These are phyloP conservation scores for Asclepias syriaca DNA, from an alignment of 257 asterid genomes.

Conservation along the genomic window DNA sequence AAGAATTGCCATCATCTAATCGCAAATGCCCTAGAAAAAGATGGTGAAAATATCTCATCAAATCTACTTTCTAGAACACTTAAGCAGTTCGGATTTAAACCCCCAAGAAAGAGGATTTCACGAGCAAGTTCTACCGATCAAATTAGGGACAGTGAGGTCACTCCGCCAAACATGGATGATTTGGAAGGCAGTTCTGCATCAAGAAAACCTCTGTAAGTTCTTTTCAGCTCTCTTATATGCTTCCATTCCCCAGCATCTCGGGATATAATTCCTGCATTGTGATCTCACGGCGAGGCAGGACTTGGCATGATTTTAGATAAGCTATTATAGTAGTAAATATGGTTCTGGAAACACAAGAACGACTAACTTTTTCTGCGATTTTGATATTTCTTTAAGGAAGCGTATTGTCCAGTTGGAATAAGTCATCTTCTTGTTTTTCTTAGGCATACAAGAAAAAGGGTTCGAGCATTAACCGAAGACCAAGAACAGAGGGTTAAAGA, in stretches of 20 bases:
- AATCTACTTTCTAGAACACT: slow-evolving; percentile 47
- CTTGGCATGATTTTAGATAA: neutral
- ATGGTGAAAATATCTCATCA: slow-evolving; percentile 41
- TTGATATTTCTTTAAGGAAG: slow-evolving; percentile 11
- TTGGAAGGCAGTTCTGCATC: slow-evolving; percentile 33
- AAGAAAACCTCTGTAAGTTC: slow-evolving; percentile 61
- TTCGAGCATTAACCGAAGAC: slow-evolving; percentile 58
- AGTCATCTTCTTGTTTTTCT: slow-evolving; percentile 17
- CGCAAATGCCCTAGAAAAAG: slow-evolving; percentile 54
- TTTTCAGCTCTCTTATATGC: slow-evolving; percentile 11
- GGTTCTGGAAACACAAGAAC: neutral
- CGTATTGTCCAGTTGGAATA: neutral
- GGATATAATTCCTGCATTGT: neutral
- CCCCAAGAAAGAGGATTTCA: slow-evolving; percentile 39
- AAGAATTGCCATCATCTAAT: slow-evolving; percentile 55
- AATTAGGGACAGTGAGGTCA: slow-evolving; percentile 19
- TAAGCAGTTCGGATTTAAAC: slow-evolving; percentile 50
- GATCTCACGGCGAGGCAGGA: neutral
- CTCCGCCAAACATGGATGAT: slow-evolving; percentile 23
- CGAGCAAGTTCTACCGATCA: slow-evolving; percentile 26
- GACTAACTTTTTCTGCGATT: neutral
- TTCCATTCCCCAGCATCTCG: neutral
- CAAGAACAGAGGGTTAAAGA: slow-evolving; percentile 79
- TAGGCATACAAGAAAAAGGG: slow-evolving; percentile 80
- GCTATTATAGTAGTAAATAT: neutral